Conservation (phyloP, 305 asterid species). For the Solanum hybrid region DNA sequence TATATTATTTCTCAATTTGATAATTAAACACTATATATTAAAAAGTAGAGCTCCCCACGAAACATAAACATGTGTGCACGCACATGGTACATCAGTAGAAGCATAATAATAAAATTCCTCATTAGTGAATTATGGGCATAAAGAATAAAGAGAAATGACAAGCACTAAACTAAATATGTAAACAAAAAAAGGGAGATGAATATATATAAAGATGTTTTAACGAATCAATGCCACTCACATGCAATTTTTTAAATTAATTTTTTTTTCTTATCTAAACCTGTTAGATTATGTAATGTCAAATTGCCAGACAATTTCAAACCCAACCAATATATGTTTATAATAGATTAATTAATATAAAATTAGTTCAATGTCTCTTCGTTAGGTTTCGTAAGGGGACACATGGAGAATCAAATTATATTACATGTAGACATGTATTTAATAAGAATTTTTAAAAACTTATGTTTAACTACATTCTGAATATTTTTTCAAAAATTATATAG, state of each 20-base stretch:
- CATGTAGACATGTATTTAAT: neutral
- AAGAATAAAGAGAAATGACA: neutral
- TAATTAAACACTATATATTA: neutral
- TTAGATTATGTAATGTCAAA: neutral
- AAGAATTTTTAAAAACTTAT: neutral
- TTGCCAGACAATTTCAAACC: neutral
- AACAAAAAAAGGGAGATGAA: neutral
- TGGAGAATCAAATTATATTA: neutral
- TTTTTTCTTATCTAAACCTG: neutral
- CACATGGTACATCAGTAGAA: neutral
- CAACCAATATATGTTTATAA: neutral
- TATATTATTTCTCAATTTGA: neutral
- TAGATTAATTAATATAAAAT: neutral
- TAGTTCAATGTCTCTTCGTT: neutral
- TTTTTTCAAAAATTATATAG: neutral
- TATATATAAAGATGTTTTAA: neutral
- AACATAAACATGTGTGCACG: slow-evolving; percentile 6
- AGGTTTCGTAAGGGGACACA: neutral
- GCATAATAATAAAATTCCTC: neutral
- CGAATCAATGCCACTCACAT: neutral
- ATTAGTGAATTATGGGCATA: neutral
- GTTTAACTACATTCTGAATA: neutral
- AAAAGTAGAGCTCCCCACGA: neutral
- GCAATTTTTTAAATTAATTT: neutral
- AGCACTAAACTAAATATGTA: neutral